Base-by-base conservation (phyloP, 805 yeast species). In the Kazachstania viticola region DNA sequence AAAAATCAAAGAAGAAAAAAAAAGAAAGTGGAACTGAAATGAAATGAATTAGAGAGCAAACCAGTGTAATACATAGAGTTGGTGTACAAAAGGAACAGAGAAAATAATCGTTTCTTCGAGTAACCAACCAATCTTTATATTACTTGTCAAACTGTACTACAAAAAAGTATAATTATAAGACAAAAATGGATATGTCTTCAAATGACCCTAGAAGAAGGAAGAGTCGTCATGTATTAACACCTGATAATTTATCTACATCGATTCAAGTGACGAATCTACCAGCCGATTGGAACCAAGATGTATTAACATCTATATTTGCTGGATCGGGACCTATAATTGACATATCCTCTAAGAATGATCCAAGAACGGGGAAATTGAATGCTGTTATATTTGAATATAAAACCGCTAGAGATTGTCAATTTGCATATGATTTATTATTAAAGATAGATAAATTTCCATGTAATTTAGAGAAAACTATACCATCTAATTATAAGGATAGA, bases 261-360 rank as follows among this genome's bases (percentile, higher is more conserved):
- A 40, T 56, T 13, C 50, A 45, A 30, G 35, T 54, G 16, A 46
- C 49, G 2, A 70, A 68, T 42, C 58, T 79, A 17, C 91, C 91
- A 1, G 68, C 67, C 41, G 76, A 75, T 38, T 80, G 91, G 91
- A 74, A 66, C 39, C 75, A 70, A 34, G 71, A 70, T 31, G 70
- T 67, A 12, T 61, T 79, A 22, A 69, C 73, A 32, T 70, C 75
- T 18, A 70, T 79, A 9, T 75, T 79, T 16, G 75, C 80, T 33
- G 87, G 87, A 1, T 65, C 80, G 8, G 91, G 91, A 1, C 69
- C 71, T 3, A 71, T 80, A 17, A 73, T 75, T 12, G 82, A 75
- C 40, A 77, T 79, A 7, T 65, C 36, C 3, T 29, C 45, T 3
- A 48, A 43, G 35, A 41, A 38, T 11, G 56, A 53, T 30, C 52